A percentile compares a stretch with the other conserved stretches of the same genome.
Conservation (phyloP, 2,329 filamentous ascomycete genomes). For the Aspergillus sp. region DNA sequence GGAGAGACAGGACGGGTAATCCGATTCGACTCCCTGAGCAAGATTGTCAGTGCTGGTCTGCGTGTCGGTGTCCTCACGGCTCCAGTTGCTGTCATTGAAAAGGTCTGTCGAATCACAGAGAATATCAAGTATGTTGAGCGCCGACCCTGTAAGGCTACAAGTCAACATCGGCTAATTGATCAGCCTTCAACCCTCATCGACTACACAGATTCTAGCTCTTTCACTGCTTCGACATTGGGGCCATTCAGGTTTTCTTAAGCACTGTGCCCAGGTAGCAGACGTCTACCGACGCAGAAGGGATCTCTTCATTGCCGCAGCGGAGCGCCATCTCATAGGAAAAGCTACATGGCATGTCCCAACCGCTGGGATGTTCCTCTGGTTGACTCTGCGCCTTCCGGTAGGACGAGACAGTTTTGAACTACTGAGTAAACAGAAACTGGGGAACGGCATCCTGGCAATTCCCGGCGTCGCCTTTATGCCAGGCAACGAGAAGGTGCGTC, state of each 20-base stretch:
- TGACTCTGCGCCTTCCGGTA: not conserved
- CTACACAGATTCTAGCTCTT: not conserved
- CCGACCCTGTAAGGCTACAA: too few relatives aligned
- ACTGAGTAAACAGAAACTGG: not conserved
- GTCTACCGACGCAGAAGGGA: conserved; percentile 3
- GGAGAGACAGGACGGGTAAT: conserved; percentile 7
- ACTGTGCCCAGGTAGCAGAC: not conserved
- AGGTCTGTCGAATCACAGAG: not conserved
- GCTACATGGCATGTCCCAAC: conserved; percentile 5
- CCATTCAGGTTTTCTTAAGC: not conserved
- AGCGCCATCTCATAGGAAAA: not conserved
- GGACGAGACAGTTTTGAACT: not conserved
- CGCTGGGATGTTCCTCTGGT: conserved; percentile 10
- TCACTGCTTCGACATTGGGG: not conserved
- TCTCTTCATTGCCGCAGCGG: conserved; percentile 3
- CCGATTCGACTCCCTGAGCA: conserved; percentile 10
- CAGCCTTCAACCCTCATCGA: not conserved
- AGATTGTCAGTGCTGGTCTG: conserved; percentile 4
- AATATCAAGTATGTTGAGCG: not conserved
- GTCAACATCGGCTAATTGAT: not conserved
- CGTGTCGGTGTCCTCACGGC: conserved; percentile 1
- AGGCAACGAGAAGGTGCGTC: not conserved
- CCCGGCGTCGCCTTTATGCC: not conserved
- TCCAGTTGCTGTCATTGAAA: not conserved
- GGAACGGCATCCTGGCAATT: not conserved